Percentiles rank a stretch among this genome's conserved stretches.
Conservation (phyloP, 2,329 filamentous ascomycete genomes). For the Hortaea werneckii region DNA sequence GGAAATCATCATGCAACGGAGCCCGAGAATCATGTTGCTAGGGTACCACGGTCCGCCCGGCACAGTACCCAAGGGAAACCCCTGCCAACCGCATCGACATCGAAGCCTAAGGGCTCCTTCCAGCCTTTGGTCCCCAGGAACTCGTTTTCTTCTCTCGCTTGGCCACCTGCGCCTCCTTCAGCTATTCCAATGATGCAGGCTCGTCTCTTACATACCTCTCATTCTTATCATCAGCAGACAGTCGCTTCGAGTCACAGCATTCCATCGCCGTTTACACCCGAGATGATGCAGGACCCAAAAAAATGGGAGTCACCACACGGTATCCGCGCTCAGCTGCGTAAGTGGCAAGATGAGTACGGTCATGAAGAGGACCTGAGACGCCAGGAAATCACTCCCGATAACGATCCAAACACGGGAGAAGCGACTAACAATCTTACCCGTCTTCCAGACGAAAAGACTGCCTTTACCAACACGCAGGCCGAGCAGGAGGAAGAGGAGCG, state of each 20-base stretch:
- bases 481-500: constrained; percentile 18
- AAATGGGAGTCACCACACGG: constrained; percentile 9
- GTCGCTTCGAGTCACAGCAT: background rate
- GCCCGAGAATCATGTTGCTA: too few relatives aligned
- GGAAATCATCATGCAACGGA: too few relatives aligned
- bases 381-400: constrained; percentile 6
- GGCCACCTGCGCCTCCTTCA: background rate
- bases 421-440: constrained; percentile 20
- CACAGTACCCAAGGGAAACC: too few relatives aligned
- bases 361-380: constrained; percentile 3
- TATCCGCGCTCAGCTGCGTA: constrained; percentile 27
- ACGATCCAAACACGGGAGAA: constrained; percentile 1
- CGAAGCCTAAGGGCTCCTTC: background rate
- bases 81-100: background rate
- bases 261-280: background rate
- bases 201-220: background rate
- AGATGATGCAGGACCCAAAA: background rate
- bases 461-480: constrained; percentile 6
- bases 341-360: constrained; percentile 36
- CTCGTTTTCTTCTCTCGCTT: background rate
- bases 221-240: background rate
- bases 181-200: background rate
- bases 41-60: too few relatives aligned
- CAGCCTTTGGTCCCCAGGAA: background rate
- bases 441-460: constrained; percentile 18